Conservation (phyloP, 2,329 filamentous ascomycete genomes). For the Alternaria gansuensis region DNA sequence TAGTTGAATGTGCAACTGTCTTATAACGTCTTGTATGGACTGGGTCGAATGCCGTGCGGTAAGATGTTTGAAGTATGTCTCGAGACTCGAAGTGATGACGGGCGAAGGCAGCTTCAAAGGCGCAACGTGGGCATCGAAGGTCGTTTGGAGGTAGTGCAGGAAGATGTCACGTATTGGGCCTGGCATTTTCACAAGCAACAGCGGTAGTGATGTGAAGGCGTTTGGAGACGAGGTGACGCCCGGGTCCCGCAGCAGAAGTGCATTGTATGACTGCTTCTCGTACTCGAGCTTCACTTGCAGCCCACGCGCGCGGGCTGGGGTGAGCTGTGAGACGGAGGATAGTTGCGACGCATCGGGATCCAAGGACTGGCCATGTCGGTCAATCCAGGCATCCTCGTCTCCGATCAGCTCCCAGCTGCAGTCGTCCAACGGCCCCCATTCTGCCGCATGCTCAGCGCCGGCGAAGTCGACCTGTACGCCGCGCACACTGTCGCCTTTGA, state of each 20-base stretch:
- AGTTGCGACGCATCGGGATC: slow-evolving; percentile 47
- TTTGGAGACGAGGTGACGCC: slow-evolving; percentile 39
- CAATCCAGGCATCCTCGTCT: slow-evolving; percentile 54
- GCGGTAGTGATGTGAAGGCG: slow-evolving; percentile 59
- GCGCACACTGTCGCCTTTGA: slow-evolving; percentile 60
- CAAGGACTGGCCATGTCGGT: slow-evolving; percentile 45
- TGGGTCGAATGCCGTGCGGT: slow-evolving; percentile 48
- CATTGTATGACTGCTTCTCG: slow-evolving; percentile 60
- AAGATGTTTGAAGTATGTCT: slow-evolving; percentile 69
- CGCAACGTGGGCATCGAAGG: slow-evolving; percentile 61
- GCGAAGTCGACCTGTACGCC: slow-evolving; percentile 56
- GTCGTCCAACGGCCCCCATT: slow-evolving; percentile 58
- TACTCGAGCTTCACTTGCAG: slow-evolving; percentile 61
- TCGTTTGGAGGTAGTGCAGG: slow-evolving; percentile 59
- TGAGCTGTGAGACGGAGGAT: slow-evolving; percentile 18
- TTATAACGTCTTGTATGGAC: slow-evolving; percentile 43
- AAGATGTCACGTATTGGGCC: slow-evolving; percentile 60
- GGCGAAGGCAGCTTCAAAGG: slow-evolving; percentile 55
- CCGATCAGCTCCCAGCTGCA: slow-evolving; percentile 59
- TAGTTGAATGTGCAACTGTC: slow-evolving; percentile 50
- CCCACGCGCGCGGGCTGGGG: slow-evolving; percentile 50
- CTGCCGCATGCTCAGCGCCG: slow-evolving; percentile 52
- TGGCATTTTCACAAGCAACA: slow-evolving; percentile 62
- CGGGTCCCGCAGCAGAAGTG: slow-evolving; percentile 58
- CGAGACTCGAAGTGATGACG: slow-evolving; percentile 58